Base-by-base conservation (phyloP, 2,329 filamentous ascomycete species). In the Ophiognomonia clavigignenti-juglandacearum region DNA sequence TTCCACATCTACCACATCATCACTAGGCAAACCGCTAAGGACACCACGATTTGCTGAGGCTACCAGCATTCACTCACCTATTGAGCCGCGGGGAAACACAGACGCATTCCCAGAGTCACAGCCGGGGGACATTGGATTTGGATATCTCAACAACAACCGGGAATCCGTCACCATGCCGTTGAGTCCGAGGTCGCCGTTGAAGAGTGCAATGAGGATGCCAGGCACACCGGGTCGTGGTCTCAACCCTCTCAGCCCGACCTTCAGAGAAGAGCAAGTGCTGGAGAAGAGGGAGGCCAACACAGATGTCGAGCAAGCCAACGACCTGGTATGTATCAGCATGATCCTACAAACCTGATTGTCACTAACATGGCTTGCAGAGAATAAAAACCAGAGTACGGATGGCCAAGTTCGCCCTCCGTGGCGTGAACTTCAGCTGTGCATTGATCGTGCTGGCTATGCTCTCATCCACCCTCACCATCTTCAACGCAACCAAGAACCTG, bases 391-490 rank as follows among this genome's bases (percentile, higher is more conserved):
- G 89, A 56, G 91, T 97, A 27, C 83, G 93, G 39, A 77, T 97
- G 67, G 93, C 92, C 57, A 98, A 98, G 73, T 85, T 97, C 59
- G 81, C 95, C 53, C 83, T 98, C n/a, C 86, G 93, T 55, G 86
- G 89, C 47, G 87, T 97, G 70, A 96, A 92, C 76, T 97, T 98
- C 68, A 90, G 88, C 67, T 98, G 93, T 75, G 92, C 88, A 65
- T 77, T 97, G 51, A 96, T 98, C 63, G 88, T 98, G 55, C 78
- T 98, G 48, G 77, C 90, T 53, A 92, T 98, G 80, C 73, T 98
- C 45, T 83, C 86, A 13, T 80, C 88, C n/a, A 89, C 88, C 4
- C 88, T 98, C 61, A 73, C 83, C 56, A 91, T 98, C 66, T 98
- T 98, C 80, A 89, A 93, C 65, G 80, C 90, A 41, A 96, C 93